Conservation (phyloP, 352 stramenopile species). For the Phytopythium aichiense region DNA sequence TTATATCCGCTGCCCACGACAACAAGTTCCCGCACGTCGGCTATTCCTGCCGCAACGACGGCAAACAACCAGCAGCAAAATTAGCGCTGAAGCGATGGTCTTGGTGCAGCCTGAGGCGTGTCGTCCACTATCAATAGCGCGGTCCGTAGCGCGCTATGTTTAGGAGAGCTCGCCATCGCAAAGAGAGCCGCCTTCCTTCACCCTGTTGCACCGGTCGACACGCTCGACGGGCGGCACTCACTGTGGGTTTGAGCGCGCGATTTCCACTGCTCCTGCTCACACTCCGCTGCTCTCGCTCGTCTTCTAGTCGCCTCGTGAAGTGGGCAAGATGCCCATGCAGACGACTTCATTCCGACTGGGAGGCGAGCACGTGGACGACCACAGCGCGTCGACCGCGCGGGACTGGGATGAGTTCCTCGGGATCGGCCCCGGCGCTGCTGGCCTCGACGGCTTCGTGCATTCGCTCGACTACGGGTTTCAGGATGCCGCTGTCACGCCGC, state of each 20-base stretch:
- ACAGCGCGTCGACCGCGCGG: background rate
- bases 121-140: slow-evolving; percentile 1
- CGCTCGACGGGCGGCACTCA: background rate
- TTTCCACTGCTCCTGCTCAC: background rate
- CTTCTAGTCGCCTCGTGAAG: background rate
- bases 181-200: background rate
- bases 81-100: background rate
- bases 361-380: background rate
- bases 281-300: background rate
- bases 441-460: slow-evolving; percentile 4
- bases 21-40: background rate
- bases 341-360: background rate
- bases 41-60: background rate
- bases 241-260: slow-evolving; percentile 6
- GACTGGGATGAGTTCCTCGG: slow-evolving; percentile 5
- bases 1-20: background rate
- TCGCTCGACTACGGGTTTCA: slow-evolving; percentile 7
- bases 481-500: slow-evolving; percentile 1
- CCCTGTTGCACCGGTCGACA: background rate
- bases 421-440: background rate
- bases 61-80: background rate
- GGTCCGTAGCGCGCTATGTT: background rate
- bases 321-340: background rate
- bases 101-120: background rate
- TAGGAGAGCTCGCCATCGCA: background rate